Percentiles rank a stretch among this genome's conserved stretches.
Evolutionary conservation across 352 stramenopile species (phyloP).

Genomic region (Phytophthora pinifolia): DNA sequence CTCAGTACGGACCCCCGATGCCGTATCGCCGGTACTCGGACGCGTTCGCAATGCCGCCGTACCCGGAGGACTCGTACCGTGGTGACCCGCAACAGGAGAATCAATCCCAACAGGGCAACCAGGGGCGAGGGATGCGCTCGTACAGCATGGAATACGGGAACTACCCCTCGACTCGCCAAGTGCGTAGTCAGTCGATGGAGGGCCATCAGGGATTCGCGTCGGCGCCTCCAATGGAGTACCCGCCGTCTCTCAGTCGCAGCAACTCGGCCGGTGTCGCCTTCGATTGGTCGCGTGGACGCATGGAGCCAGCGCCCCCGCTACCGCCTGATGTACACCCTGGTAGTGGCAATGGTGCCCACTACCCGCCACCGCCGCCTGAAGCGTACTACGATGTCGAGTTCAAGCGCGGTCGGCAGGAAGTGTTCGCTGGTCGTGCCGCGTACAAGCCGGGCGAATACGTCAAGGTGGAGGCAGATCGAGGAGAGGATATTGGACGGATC

Average conservation of each 20-base stretch:
- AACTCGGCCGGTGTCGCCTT: conserved; percentile 62
- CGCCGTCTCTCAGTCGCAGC: conserved; percentile 51
- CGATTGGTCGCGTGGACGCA: conserved; percentile 56
- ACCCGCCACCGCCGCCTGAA: conserved; percentile 62
- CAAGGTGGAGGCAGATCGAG: conserved; percentile 97
- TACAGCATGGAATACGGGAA: conserved; percentile 76
- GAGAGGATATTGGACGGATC: conserved; percentile 95
- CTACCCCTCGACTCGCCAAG: conserved; percentile 52
- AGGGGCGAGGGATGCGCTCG: conserved; percentile 59
- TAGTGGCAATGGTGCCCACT: conserved; percentile 35
- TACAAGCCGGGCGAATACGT: conserved; percentile 94
- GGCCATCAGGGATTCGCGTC: conserved; percentile 59
- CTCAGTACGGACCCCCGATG: conserved; percentile 48
- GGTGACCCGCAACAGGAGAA: conserved; percentile 48
- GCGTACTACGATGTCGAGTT: conserved; percentile 96
- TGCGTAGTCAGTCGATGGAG: conserved; percentile 80
- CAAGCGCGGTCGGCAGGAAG: conserved; percentile 91
- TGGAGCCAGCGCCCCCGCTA: conserved; percentile 52
- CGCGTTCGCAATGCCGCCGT: conserved; percentile 58
- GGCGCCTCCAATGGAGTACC: conserved; percentile 50
- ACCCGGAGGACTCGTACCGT: conserved; percentile 52
- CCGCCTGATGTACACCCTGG: conserved; percentile 50
- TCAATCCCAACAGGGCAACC: conserved; percentile 42
- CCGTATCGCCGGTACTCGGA: conserved; percentile 79
- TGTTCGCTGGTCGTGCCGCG: conserved; percentile 86